phyloP scores from a whole-genome alignment of 352 stramenopile genomes.

The Globisporangium cylindrosporum region DNA sequence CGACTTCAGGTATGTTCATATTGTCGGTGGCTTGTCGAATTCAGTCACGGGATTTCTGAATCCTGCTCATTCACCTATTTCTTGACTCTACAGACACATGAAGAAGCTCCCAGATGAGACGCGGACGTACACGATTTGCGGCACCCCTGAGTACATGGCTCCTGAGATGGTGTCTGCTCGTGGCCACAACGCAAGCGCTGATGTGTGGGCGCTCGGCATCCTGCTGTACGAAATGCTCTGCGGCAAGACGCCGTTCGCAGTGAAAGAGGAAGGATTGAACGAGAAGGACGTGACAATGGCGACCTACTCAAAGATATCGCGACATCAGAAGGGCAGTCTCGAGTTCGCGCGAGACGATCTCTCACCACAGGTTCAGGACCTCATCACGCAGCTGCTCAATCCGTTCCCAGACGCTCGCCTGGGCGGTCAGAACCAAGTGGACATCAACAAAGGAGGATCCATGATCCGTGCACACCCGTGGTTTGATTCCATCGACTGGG shows the following conservation, averaged over 20 bases:
- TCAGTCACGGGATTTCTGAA: too few relatives aligned
- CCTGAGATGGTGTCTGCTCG: constrained; percentile 86
- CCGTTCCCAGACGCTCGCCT: constrained; percentile 65
- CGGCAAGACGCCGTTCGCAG: constrained; percentile 81
- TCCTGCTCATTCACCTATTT: neutral
- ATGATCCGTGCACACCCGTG: constrained; percentile 78
- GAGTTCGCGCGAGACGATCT: constrained; percentile 53
- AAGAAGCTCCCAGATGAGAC: constrained; percentile 77
- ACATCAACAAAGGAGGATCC: constrained; percentile 75
- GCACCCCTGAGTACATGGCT: constrained; percentile 88
- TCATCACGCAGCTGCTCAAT: constrained; percentile 70
- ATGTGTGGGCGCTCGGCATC: constrained; percentile 86
- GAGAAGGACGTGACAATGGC: constrained; percentile 85
- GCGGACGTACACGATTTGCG: constrained; percentile 86
- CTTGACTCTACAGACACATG: constrained; percentile 45
- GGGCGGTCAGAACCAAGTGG: constrained; percentile 68
- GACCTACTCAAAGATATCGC: constrained; percentile 85
- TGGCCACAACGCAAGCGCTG: constrained; percentile 70
- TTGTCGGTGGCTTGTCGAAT: neutral
- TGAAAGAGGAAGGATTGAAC: constrained; percentile 59
- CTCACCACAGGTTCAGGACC: constrained; percentile 47
- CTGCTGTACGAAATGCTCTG: constrained; percentile 87
- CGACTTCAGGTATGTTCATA: constrained; percentile 57
- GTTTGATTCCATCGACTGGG: constrained; percentile 79
- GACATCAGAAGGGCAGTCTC: constrained; percentile 62